Evolutionary conservation across 176 grass and related monocot genomes (phyloP).

Genomic region (Musa beccarii): DNA sequence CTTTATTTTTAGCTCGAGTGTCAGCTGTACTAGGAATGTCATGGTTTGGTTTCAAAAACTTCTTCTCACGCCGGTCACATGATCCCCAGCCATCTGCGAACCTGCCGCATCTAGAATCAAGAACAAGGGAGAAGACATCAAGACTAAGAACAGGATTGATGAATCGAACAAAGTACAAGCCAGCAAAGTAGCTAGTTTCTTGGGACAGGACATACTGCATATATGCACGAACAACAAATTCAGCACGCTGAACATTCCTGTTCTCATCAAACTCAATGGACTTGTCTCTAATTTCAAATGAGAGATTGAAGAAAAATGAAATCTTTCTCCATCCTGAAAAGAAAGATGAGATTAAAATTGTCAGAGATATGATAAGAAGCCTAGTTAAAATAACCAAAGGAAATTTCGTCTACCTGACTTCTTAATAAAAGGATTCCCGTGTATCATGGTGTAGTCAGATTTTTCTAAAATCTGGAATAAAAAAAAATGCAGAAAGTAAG

Average conservation of each 20-base stretch:
- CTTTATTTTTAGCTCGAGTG: slow-evolving; percentile 97
- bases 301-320: slow-evolving; percentile 83
- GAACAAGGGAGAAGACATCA: slow-evolving; percentile 1
- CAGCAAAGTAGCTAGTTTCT: slow-evolving; percentile 4
- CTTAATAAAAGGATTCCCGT: slow-evolving; percentile 78
- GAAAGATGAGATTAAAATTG: neutral
- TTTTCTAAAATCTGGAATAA: slow-evolving; percentile 64
- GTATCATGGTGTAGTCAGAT: slow-evolving; percentile 54
- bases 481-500: neutral
- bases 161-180: neutral
- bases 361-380: neutral
- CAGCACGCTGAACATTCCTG: slow-evolving; percentile 63
- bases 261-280: slow-evolving; percentile 80
- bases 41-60: slow-evolving; percentile 74
- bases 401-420: slow-evolving; percentile 51
- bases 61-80: slow-evolving; percentile 65
- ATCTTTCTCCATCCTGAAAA: slow-evolving; percentile 85
- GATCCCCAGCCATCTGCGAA: slow-evolving; percentile 89
- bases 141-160: slow-evolving; percentile 4
- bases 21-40: slow-evolving; percentile 95
- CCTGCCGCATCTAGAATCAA: slow-evolving; percentile 53
- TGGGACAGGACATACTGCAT: slow-evolving; percentile 48
- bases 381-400: neutral
- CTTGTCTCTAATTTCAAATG: slow-evolving; percentile 78
- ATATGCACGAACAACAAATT: slow-evolving; percentile 72